Evolutionary conservation across 2,329 filamentous ascomycete genomes (phyloP).

Genomic region (Aspergillus pseudoviridinutans): DNA sequence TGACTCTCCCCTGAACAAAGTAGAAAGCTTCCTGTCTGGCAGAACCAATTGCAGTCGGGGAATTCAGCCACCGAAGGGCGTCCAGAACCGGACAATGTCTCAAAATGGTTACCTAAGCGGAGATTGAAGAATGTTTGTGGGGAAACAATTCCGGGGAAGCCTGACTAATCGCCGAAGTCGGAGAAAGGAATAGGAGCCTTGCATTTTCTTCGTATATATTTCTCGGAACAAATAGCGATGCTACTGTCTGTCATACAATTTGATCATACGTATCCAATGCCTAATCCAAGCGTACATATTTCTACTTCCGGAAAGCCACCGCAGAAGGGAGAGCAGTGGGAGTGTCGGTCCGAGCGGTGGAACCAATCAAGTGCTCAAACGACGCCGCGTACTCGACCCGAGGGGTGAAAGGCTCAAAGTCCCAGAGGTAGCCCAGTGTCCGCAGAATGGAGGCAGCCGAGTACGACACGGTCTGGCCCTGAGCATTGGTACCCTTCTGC

Average conservation of each 20-base stretch:
- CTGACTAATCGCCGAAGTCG: no score
- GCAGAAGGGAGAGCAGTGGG: slow-evolving; percentile 17
- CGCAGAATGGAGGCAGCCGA: slow-evolving; percentile 26
- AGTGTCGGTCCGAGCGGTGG: slow-evolving; percentile 17
- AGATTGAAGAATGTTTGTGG: no score
- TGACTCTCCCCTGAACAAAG: no score
- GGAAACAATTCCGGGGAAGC: no score
- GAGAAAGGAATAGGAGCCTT: no score
- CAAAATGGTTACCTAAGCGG: no score
- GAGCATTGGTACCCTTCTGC: slow-evolving; percentile 24
- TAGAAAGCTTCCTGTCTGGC: no score
- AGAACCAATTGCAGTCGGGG: no score
- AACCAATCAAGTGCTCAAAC: slow-evolving; percentile 27
- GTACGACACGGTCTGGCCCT: slow-evolving; percentile 23
- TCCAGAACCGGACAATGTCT: no score
- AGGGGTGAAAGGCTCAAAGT: slow-evolving; percentile 30
- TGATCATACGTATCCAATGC: background rate
- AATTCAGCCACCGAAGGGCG: no score
- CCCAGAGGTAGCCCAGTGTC: slow-evolving; percentile 33
- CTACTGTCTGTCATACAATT: background rate
- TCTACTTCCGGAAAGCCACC: slow-evolving; percentile 7
- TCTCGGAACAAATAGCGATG: background rate
- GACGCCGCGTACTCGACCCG: slow-evolving; percentile 24
- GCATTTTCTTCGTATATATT: background rate
- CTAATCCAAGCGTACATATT: background rate